These are phyloP conservation scores for Fusarium armeniacum DNA, from an alignment of 2,329 filamentous ascomycete species.

Conservation along the genomic window DNA sequence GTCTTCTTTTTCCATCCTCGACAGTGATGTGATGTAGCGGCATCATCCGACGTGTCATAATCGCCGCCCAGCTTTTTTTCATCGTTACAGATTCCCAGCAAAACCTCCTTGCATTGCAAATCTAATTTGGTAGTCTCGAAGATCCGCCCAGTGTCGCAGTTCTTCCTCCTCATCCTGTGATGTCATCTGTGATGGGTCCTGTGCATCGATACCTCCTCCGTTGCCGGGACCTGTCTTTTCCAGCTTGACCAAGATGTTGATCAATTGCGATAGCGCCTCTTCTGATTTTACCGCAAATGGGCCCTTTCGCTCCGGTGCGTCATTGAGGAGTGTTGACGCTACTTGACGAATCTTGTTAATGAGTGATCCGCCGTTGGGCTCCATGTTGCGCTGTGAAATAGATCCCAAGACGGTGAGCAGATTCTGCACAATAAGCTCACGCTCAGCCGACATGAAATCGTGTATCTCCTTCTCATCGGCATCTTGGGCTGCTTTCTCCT, in stretches of 20 bases:
- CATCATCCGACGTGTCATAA: not conserved
- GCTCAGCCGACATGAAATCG: constrained; percentile 78
- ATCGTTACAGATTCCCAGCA: constrained; percentile 45
- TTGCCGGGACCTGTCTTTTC: constrained; percentile 70
- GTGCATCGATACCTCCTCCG: constrained; percentile 49
- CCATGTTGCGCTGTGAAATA: constrained; percentile 88
- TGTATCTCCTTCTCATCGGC: constrained; percentile 66
- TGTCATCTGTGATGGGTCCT: constrained; percentile 59
- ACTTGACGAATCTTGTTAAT: constrained; percentile 89
- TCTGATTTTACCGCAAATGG: constrained; percentile 70
- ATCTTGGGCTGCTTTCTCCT: constrained; percentile 57
- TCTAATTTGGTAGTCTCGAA: constrained; percentile 82
- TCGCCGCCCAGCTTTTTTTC: not conserved
- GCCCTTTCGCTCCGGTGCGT: constrained; percentile 65
- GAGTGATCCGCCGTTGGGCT: constrained; percentile 74
- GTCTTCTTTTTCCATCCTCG: not conserved
- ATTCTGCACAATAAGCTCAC: constrained; percentile 85
- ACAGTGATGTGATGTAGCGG: not conserved
- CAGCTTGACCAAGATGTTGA: constrained; percentile 80
- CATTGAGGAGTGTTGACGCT: constrained; percentile 81
- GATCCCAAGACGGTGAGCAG: constrained; percentile 80
- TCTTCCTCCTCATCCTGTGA: constrained; percentile 80
- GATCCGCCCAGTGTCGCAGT: constrained; percentile 80
- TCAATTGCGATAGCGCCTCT: constrained; percentile 77
- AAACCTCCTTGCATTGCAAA: constrained; percentile 77